Conservation (phyloP, 176 grass and related monocot genomes). For the Triticum aestivum region IWGSC_CS_RefSeq_v2.1 NC_057812.1:84781526-84782025, state of each 20-base stretch:
- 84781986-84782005: no score
- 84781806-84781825: not conserved
- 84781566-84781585: no score
- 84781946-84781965: not conserved
- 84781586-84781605: no score
- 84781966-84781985: not conserved
- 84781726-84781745: not conserved
- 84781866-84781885: not conserved
- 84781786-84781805: not conserved
- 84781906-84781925: not conserved
- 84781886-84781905: not conserved
- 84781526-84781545: no score
- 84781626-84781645: not conserved
- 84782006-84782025: no score
- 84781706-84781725: not conserved
- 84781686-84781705: not conserved
- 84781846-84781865: no score
- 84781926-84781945: not conserved
- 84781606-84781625: not conserved
- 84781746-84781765: not conserved
- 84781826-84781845: not conserved
- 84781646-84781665: not conserved
- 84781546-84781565: no score
- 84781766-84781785: no score
- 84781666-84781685: not conserved